phyloP scores from a whole-genome alignment of 306 rosid genomes.

The Cucurbita ficifolia region DNA sequence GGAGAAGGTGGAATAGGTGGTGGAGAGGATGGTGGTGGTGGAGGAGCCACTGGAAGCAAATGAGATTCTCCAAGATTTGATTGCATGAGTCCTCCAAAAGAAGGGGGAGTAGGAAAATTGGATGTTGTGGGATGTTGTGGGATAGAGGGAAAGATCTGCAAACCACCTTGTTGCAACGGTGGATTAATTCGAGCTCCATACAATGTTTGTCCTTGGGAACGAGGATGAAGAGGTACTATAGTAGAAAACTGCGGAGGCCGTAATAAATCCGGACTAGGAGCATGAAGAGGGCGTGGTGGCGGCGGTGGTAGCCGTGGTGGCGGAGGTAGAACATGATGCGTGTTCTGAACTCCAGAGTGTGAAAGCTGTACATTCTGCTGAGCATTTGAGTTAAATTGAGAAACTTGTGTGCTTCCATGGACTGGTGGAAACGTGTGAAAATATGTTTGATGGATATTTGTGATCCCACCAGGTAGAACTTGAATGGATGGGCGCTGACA shows the following conservation, averaged over 20 bases:
- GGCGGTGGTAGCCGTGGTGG: constrained; percentile 9
- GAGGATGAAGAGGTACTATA: constrained; percentile 26
- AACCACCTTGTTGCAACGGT: constrained; percentile 25
- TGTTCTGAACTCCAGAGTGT: constrained; percentile 26
- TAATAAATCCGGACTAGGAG: constrained; percentile 18
- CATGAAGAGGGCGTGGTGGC: constrained; percentile 11
- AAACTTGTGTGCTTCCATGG: constrained; percentile 30
- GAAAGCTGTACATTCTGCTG: constrained; percentile 22
- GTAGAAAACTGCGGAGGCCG: constrained; percentile 27
- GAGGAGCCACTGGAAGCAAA: constrained; percentile 16
- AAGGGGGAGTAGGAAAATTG: constrained; percentile 13
- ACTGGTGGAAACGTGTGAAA: constrained; percentile 17
- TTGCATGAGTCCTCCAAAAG: constrained; percentile 16
- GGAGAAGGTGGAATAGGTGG: constrained; percentile 36
- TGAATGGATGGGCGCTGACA: constrained; percentile 23
- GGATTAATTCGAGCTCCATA: constrained; percentile 18
- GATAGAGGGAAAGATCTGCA: constrained; percentile 25
- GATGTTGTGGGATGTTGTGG: constrained; percentile 25
- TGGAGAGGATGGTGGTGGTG: constrained; percentile 38
- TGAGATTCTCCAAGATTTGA: constrained; percentile 31
- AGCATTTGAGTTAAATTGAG: constrained; percentile 14
- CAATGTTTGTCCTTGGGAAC: constrained; percentile 31
- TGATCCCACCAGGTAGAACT: constrained; percentile 17
- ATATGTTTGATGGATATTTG: constrained; percentile 29
- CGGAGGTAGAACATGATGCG: constrained; percentile 11